phyloP scores from a whole-genome alignment of 2,329 filamentous ascomycete genomes.

The Aspergillus ochraceus region DNA sequence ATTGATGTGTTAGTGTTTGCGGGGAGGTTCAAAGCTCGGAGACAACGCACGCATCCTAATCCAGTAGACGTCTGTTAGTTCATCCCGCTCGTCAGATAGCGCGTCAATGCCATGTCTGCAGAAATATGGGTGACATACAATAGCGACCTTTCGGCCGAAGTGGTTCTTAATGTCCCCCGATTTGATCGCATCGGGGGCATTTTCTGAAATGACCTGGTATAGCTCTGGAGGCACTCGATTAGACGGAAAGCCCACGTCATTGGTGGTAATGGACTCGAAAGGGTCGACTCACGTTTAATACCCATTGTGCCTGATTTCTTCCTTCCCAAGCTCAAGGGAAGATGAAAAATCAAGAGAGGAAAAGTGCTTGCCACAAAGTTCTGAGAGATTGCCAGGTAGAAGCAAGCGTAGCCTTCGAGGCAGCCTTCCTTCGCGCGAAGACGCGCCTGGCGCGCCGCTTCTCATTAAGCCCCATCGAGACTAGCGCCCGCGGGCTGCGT shows the following conservation, averaged over 20 bases:
- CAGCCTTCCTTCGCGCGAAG: constrained; percentile 6
- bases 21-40: neutral
- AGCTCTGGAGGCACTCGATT: constrained; percentile 53
- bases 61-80: constrained; percentile 11
- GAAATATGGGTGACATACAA: constrained; percentile 61
- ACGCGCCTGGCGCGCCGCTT: constrained; percentile 20
- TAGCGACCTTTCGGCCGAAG: constrained; percentile 96
- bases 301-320: constrained; percentile 41
- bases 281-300: constrained; percentile 48
- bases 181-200: constrained; percentile 94
- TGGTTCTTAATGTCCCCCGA: constrained; percentile 98
- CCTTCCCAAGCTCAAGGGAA: neutral
- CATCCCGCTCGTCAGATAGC: neutral
- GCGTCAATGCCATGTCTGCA: neutral
- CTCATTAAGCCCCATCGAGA: constrained; percentile 20
- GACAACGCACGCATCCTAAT: constrained; percentile 57
- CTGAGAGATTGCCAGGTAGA: neutral
- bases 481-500: constrained; percentile 4
- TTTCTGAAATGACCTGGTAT: constrained; percentile 80
- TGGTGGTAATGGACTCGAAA: constrained; percentile 42
- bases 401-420: neutral
- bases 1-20: constrained; percentile 17
- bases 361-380: neutral
- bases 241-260: constrained; percentile 29
- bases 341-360: neutral